A percentile compares a stretch with the other conserved stretches of the same genome.
Evolutionary conservation across 345 rosid genomes (phyloP).

Genomic region (Eucalyptus cladocalyx): DNA sequence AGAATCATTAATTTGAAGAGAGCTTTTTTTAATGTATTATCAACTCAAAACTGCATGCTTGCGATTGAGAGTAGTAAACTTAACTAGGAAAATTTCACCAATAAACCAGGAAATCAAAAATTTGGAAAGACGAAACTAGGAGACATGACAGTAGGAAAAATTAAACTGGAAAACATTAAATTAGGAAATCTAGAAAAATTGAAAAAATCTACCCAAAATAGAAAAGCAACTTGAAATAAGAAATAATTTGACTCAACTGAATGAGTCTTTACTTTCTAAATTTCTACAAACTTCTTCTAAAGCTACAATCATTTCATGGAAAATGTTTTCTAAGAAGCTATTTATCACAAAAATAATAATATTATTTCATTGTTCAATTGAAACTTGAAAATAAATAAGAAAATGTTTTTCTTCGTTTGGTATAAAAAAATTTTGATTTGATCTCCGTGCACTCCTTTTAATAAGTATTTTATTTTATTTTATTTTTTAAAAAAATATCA

Average conservation of each 20-base stretch:
- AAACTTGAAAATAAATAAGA: too few relatives aligned
- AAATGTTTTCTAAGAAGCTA: too few relatives aligned
- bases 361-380: too few relatives aligned
- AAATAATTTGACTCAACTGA: not conserved
- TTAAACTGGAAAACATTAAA: not conserved
- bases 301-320: too few relatives aligned
- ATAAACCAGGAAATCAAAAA: not conserved
- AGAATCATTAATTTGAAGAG: fast-evolving
- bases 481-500: too few relatives aligned
- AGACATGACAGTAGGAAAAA: not conserved
- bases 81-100: not conserved
- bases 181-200: not conserved
- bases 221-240: not conserved
- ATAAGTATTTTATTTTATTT: too few relatives aligned
- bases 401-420: fast-evolving
- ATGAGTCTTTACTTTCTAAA: not conserved
- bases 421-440: too few relatives aligned
- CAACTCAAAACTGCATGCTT: not conserved
- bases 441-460: too few relatives aligned
- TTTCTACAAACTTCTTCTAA: not conserved
- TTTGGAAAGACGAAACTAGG: not conserved
- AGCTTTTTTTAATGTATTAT: not conserved
- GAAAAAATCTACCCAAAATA: not conserved
- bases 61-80: not conserved
- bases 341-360: too few relatives aligned